phyloP scores from a whole-genome alignment of 2,329 filamentous ascomycete genomes.

The Helotiales sp. region DNA sequence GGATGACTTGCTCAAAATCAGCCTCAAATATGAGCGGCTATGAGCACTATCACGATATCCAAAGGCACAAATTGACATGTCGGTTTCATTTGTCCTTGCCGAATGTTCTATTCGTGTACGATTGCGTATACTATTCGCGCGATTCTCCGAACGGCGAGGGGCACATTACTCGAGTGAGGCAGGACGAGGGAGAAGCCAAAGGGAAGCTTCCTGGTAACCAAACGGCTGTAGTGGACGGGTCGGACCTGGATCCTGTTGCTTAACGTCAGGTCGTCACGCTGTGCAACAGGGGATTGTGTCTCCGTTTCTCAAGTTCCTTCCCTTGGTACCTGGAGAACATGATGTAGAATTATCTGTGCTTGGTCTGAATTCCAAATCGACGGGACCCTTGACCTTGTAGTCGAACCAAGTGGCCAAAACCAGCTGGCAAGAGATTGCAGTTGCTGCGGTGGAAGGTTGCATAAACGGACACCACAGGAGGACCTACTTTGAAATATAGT shows the following conservation, averaged over 20 bases:
- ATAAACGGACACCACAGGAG: neutral
- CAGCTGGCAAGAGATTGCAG: neutral
- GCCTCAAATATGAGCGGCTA: neutral
- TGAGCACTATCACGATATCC: neutral
- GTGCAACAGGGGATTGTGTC: neutral
- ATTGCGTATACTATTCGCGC: neutral
- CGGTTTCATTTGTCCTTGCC: neutral
- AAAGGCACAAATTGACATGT: neutral
- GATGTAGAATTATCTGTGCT: neutral
- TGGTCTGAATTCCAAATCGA: neutral
- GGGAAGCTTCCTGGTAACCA: neutral
- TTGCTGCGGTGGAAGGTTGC: neutral
- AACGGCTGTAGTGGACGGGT: neutral
- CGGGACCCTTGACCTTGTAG: neutral
- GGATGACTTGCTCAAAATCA: neutral
- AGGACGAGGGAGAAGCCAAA: neutral
- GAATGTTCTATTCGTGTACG: neutral
- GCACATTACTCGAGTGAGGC: neutral
- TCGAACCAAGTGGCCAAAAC: neutral
- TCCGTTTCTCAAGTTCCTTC: neutral
- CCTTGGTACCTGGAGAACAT: neutral
- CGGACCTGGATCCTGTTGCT: neutral
- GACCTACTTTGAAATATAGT: neutral
- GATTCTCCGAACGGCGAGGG: neutral
- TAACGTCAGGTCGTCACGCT: neutral